These are phyloP conservation scores for Quercus engelmannii DNA, from an alignment of 306 rosid species.

Conservation along the genomic window DNA sequence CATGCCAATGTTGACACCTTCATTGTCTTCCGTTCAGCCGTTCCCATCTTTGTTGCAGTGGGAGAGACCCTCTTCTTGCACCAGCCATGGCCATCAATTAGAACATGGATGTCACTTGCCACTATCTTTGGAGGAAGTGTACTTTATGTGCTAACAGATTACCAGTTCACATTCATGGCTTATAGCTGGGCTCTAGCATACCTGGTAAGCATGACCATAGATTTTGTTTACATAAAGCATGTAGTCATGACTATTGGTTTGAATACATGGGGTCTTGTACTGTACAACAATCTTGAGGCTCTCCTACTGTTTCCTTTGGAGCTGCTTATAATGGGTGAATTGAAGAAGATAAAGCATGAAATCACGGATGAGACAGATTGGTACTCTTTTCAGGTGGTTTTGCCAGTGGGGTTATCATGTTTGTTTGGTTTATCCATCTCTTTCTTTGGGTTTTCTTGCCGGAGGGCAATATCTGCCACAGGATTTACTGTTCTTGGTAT, in stretches of 20 bases:
- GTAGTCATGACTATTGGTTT: constrained; percentile 77
- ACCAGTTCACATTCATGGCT: constrained; percentile 76
- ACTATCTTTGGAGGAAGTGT: constrained; percentile 76
- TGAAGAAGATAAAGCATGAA: constrained; percentile 72
- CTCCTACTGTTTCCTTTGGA: constrained; percentile 77
- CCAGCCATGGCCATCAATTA: constrained; percentile 71
- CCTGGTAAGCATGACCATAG: constrained; percentile 75
- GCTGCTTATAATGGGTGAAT: constrained; percentile 73
- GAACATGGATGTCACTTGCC: constrained; percentile 66
- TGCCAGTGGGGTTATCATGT: constrained; percentile 72
- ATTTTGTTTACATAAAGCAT: constrained; percentile 84
- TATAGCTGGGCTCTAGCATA: constrained; percentile 78
- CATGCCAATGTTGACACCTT: constrained; percentile 92
- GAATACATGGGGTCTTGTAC: constrained; percentile 83
- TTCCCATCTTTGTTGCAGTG: constrained; percentile 78
- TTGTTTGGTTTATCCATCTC: constrained; percentile 73
- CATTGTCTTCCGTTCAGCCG: constrained; percentile 73
- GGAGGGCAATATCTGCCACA: constrained; percentile 74
- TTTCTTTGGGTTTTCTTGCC: constrained; percentile 89
- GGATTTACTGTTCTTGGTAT: constrained; percentile 91
- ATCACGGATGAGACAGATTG: constrained; percentile 66
- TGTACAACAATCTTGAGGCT: constrained; percentile 83
- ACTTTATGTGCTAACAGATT: constrained; percentile 71
- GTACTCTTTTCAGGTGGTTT: constrained; percentile 58
- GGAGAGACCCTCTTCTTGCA: constrained; percentile 78